Percentiles rank a stretch among this genome's conserved stretches.
These are phyloP conservation scores for Lactarius akahatsu DNA, from an alignment of 768 basidiomycete genomes.

Conservation along the genomic window DNA sequence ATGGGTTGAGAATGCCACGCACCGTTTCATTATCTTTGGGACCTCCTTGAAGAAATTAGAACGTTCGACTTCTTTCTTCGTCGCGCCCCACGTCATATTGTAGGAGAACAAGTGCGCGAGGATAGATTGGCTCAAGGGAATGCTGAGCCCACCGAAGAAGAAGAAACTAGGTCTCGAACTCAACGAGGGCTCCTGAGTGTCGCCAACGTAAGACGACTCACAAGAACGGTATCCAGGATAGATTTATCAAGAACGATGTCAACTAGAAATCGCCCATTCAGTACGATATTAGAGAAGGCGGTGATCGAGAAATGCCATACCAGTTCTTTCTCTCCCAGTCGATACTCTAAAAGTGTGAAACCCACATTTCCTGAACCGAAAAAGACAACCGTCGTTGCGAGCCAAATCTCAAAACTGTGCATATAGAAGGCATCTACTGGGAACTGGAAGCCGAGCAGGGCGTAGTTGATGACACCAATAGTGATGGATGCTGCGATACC, in stretches of 20 bases:
- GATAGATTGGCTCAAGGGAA: conserved; percentile 64
- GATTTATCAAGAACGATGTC: conserved; percentile 35
- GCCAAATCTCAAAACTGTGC: conserved; percentile 78
- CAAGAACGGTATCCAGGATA: conserved; percentile 45
- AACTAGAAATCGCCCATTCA: conserved; percentile 24
- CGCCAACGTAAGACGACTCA: conserved; percentile 29
- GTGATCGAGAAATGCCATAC: conserved; percentile 17
- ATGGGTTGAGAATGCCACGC: neutral
- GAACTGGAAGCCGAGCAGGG: conserved; percentile 70
- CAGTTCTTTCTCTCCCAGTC: conserved; percentile 49
- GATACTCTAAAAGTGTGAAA: conserved; percentile 70
- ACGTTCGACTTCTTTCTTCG: conserved; percentile 80
- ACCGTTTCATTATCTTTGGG: conserved; percentile 74
- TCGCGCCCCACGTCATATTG: conserved; percentile 77
- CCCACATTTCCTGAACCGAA: conserved; percentile 71
- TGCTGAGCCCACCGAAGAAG: conserved; percentile 74
- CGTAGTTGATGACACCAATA: conserved; percentile 69
- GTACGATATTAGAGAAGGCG: neutral
- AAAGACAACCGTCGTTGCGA: conserved; percentile 75
- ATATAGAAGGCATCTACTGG: conserved; percentile 75
- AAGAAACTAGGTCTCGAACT: conserved; percentile 52
- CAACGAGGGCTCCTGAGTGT: neutral
- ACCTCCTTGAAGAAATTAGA: conserved; percentile 92
- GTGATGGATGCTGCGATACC: conserved; percentile 68
- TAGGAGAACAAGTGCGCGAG: conserved; percentile 73